Evolutionary conservation across 2,329 filamentous ascomycete genomes (phyloP).

Genomic region (Penicillium paneum): DNA sequence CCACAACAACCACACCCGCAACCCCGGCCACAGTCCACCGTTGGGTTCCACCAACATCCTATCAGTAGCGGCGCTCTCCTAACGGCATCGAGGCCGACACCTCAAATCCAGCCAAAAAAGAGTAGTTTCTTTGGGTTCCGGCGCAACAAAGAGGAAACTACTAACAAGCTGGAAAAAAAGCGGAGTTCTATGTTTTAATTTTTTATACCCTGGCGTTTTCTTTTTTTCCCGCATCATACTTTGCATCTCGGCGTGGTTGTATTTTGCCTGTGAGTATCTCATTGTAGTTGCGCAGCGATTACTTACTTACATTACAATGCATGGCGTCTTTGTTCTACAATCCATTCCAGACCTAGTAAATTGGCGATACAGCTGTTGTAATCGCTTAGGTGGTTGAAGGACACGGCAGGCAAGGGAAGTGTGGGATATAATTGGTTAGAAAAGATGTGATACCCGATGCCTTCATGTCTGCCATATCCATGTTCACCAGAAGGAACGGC

Average conservation of each 20-base stretch:
- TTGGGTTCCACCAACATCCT: slow-evolving; percentile 14
- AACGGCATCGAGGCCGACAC: slow-evolving; percentile 4
- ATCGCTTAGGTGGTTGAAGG: no score
- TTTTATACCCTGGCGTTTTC: slow-evolving; percentile 17
- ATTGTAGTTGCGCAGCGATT: not conserved
- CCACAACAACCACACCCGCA: slow-evolving; percentile 11
- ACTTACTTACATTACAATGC: not conserved
- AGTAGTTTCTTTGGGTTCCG: slow-evolving; percentile 47
- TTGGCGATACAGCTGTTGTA: no score
- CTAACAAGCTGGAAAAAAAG: slow-evolving; percentile 43
- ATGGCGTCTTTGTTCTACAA: not conserved
- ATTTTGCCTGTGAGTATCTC: not conserved
- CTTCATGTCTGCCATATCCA: no score
- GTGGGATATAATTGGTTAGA: no score
- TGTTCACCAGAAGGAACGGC: no score
- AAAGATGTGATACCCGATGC: no score
- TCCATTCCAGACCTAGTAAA: not conserved
- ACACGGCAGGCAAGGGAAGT: no score
- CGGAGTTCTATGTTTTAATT: slow-evolving; percentile 47
- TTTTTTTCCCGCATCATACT: not conserved
- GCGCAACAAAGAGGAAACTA: slow-evolving; percentile 33
- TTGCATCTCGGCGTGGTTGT: not conserved
- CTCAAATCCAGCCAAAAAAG: slow-evolving; percentile 39
- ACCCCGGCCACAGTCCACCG: slow-evolving; percentile 16
- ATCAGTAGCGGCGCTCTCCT: slow-evolving; percentile 14